Evolutionary conservation across 2,329 filamentous ascomycete genomes (phyloP), one percentile per base, ranked within the genome.

Genomic region (Laburnicola sp.): DNA sequence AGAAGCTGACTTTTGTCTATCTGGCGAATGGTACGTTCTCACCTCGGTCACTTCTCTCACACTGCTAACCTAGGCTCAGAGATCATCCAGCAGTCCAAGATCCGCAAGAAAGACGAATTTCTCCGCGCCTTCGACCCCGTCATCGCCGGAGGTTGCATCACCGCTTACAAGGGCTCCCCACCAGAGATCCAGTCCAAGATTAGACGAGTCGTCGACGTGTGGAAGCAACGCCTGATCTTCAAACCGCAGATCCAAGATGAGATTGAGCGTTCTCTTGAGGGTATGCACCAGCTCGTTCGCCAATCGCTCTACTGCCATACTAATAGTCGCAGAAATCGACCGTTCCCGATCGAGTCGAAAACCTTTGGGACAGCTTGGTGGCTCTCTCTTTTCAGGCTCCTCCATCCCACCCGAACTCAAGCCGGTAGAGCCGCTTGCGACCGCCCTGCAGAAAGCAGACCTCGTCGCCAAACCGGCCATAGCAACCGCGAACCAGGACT

Each of bases 1-100:
- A 96, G 74, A 86, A 91, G 63, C 79, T 99, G 53, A 96, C 91
- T 64, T 80, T 97, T 58, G 84, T 99, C 57, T 99, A 99, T 72
- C 86, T 99, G 50, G 92, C 92, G 57, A 99, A 99, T 74, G 91
- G 91, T 94, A 80, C 68, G 81, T 66, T 2, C 31, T 25, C 10
- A 23, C 44, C 3, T 31, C 51, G 53, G 36, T 50, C 58, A 57
- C 59, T 62, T 32, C 48, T 53, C 37, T 54, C 50, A 21, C 3
- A 6, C 23, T 44, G 26, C 55, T 58, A 34, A 59, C 22, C 4
- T 7, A 23, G 11, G 21, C 46, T 30, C 56, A 94, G 94, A 99
- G 80, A 92, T 99, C 52, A 89, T 91, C 22, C 94, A 99, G 71
- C 94, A 97, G 69, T 96, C 92, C 23, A 96, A 95, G 74, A 93